Evolutionary conservation across 768 basidiomycete species (phyloP), one percentile per base, ranked within the genome.

Genomic region (Artomyces pyxidatus): DNA sequence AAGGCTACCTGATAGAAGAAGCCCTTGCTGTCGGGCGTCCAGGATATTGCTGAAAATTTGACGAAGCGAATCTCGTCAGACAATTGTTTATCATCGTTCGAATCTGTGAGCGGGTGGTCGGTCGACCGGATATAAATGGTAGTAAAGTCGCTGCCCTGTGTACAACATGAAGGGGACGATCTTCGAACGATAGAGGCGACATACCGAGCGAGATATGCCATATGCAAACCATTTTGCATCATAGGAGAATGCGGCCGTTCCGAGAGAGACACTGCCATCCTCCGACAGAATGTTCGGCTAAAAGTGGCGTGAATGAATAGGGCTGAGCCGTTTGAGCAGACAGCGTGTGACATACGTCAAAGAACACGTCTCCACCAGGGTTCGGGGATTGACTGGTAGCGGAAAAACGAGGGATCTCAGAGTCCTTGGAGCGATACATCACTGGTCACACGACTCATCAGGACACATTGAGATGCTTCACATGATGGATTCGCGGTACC

Each of bases 11-110:
- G 88, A 62, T 92, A 92, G 66, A 91, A 88, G 65, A 91, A 88
- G 1, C 89, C 88, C 52, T 80, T 81, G 47, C 79, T 82, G 64
- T 90, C 86, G 48, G 79, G 77, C 4, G 81, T 81, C 89, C 88
- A 91, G 23, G 71, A 69, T 37, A 89, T 72, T 10, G 69, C 64
- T 0, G 83, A 84, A 65, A 88, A 89, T 62, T 91, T 91, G 53
- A 87, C 84, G 59, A 77, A 84, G 47, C 81, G 75, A 46, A 90
- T 65, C 51, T 81, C 81, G 39, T 91, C 88, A 3, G 70, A 55
- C 30, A 88, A 71, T 38, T 80, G 70, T 29, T 68, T 70, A 17
- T 73, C 68, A 55, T 81, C 72, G 1, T 71, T 67, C 4, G 65
- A 61, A 7, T 65, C 47, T 12, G 70, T 68, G 51, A 88, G 69